A percentile compares a stretch with the other conserved stretches of the same genome.
Conservation (phyloP, 495 filamentous ascomycete genomes). For the Pseudotulostoma volvatum region DNA sequence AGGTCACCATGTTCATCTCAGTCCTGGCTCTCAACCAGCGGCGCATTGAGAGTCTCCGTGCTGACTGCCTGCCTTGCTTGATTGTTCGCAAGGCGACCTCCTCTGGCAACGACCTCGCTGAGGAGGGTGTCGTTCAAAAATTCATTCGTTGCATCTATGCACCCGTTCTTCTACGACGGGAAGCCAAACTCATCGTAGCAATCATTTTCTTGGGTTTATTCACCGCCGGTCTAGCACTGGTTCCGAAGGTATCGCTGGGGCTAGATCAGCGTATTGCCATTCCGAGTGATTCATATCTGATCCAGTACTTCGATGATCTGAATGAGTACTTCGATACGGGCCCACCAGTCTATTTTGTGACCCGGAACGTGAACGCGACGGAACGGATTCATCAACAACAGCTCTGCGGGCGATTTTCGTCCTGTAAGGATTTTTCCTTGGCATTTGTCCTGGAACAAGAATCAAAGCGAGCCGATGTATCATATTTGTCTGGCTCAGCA, state of each 20-base stretch:
- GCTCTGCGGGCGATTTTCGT: constrained; percentile 80
- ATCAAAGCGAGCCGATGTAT: constrained; percentile 74
- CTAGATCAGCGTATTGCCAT: constrained; percentile 90
- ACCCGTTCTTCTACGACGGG: constrained; percentile 59
- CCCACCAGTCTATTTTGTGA: constrained; percentile 93
- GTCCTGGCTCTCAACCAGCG: constrained; percentile 81
- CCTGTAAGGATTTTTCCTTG: constrained; percentile 67
- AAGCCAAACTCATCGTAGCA: constrained; percentile 57
- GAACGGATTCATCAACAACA: constrained; percentile 58
- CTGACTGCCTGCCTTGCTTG: constrained; percentile 88
- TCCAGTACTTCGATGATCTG: constrained; percentile 87
- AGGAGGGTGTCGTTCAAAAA: constrained; percentile 57
- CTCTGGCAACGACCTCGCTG: constrained; percentile 41
- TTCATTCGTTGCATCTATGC: constrained; percentile 87
- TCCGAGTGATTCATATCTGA: constrained; percentile 81
- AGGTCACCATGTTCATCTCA: constrained; percentile 91
- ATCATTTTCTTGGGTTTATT: constrained; percentile 77
- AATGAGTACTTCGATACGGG: constrained; percentile 82
- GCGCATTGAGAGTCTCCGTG: constrained; percentile 65
- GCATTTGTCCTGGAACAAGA: constrained; percentile 84
- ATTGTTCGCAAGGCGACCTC: constrained; percentile 49
- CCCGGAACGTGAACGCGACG: constrained; percentile 61
- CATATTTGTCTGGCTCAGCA: constrained; percentile 79
- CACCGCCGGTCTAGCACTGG: constrained; percentile 62
- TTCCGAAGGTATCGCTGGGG: constrained; percentile 72